Evolutionary conservation across 331 rosid genomes (phyloP).

Genomic region (Rhamnella rubrinervis): DNA sequence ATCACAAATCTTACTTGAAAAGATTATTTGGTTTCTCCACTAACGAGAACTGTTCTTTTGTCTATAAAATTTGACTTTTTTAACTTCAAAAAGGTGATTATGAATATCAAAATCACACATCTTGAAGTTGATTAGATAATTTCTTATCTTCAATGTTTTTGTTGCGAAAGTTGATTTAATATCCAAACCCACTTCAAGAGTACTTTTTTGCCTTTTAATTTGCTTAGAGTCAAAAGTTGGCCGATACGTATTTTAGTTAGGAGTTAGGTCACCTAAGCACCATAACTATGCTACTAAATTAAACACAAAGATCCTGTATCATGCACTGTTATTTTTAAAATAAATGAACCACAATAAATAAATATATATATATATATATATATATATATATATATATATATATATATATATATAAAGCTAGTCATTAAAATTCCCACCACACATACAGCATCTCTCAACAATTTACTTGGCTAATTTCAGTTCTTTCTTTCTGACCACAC

Average conservation of each 20-base stretch:
- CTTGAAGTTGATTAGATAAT: not conserved
- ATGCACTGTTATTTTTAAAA: too few relatives aligned
- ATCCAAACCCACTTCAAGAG: too few relatives aligned
- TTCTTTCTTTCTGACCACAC: slow-evolving; percentile 21
- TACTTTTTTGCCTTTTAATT: not conserved
- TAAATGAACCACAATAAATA: too few relatives aligned
- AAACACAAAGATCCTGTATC: too few relatives aligned
- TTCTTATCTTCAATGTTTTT: not conserved
- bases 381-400: too few relatives aligned
- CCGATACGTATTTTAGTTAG: too few relatives aligned
- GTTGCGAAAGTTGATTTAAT: not conserved
- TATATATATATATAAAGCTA: not conserved
- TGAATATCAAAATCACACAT: not conserved
- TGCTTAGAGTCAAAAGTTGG: not conserved
- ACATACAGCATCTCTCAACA: not conserved
- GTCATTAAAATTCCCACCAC: not conserved
- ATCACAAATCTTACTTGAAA: too few relatives aligned
- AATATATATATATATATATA: not conserved
- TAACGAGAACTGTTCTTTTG: not conserved
- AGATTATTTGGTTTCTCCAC: not conserved
- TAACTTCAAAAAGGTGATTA: not conserved
- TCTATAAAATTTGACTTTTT: not conserved
- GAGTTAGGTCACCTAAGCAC: too few relatives aligned
- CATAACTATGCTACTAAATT: too few relatives aligned
- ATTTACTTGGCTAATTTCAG: slow-evolving; percentile 17